Evolutionary conservation across 208 protist species (phyloP).

Genomic region (Willaertia magna): DNA sequence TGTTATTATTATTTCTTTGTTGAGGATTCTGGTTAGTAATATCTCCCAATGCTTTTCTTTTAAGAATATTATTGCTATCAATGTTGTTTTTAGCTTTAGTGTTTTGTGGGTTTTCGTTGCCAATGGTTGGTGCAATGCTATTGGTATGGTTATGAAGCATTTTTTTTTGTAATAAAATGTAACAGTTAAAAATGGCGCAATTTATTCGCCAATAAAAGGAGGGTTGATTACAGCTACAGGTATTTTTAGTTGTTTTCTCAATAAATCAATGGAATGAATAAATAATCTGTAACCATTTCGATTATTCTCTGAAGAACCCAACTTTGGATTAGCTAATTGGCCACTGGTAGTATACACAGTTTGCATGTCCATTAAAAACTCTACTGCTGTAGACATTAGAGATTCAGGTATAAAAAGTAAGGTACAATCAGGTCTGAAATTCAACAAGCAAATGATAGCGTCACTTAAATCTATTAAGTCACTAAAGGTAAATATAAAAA

Average conservation of each 20-base stretch:
- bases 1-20: too few species aligned
- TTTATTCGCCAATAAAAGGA: neutral
- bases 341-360: neutral
- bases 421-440: neutral
- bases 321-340: neutral
- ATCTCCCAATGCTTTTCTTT: neutral
- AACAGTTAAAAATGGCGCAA: too few species aligned
- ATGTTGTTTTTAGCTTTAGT: too few species aligned
- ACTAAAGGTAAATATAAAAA: neutral
- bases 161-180: too few species aligned
- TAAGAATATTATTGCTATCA: too few species aligned
- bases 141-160: too few species aligned
- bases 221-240: neutral
- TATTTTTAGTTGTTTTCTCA: neutral
- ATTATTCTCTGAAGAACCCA: neutral
- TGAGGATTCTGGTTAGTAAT: too few species aligned
- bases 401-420: neutral
- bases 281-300: neutral
- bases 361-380: slow-evolving; percentile 5
- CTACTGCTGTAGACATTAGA: neutral
- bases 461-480: slow-evolving; percentile 9
- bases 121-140: too few species aligned
- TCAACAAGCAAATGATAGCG: neutral
- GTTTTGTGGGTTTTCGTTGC: too few species aligned
- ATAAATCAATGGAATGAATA: neutral